These are phyloP conservation scores for Centaurea solstitialis DNA, from an alignment of 129 eudicot genomes.

Conservation along the genomic window DNA sequence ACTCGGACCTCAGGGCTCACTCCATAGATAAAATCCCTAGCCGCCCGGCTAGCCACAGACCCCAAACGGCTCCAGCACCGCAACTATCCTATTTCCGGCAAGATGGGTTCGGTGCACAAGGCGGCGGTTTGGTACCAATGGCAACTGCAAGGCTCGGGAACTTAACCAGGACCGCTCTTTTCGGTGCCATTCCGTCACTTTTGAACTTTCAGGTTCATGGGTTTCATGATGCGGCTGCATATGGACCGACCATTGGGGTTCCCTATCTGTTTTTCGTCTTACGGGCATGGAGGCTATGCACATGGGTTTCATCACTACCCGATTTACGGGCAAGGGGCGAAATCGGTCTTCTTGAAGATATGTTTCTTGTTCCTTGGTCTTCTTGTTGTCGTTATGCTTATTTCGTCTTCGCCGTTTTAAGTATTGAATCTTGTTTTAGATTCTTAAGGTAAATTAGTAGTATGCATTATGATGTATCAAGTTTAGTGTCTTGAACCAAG, in stretches of 20 bases:
- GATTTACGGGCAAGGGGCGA: conserved; percentile 37
- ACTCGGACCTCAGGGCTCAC: conserved; percentile 34
- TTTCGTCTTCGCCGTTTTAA: conserved; percentile 19
- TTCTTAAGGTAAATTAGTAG: neutral
- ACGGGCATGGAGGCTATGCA: conserved; percentile 59
- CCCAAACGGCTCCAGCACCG: conserved; percentile 58
- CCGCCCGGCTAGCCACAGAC: conserved; percentile 69
- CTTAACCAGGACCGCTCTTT: conserved; percentile 38
- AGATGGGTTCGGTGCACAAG: conserved; percentile 37
- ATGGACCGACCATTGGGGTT: conserved; percentile 50
- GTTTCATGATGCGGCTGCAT: conserved; percentile 50
- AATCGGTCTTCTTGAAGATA: conserved; percentile 34
- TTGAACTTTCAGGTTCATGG: conserved; percentile 54
- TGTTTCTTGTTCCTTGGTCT: conserved; percentile 50
- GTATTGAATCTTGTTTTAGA: neutral
- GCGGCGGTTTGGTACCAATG: conserved; percentile 46
- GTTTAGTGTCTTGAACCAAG: neutral
- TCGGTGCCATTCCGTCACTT: conserved; percentile 52
- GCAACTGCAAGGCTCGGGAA: conserved; percentile 51
- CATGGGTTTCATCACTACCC: conserved; percentile 59
- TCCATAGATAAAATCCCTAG: conserved; percentile 46
- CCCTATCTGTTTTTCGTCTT: conserved; percentile 48
- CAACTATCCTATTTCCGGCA: conserved; percentile 41
- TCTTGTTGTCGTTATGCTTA: conserved; percentile 31
- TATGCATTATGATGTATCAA: conserved; percentile 22